These are phyloP conservation scores for Aspergillus japonicus DNA, from an alignment of 2,329 filamentous ascomycete species.

Conservation along the genomic window DNA sequence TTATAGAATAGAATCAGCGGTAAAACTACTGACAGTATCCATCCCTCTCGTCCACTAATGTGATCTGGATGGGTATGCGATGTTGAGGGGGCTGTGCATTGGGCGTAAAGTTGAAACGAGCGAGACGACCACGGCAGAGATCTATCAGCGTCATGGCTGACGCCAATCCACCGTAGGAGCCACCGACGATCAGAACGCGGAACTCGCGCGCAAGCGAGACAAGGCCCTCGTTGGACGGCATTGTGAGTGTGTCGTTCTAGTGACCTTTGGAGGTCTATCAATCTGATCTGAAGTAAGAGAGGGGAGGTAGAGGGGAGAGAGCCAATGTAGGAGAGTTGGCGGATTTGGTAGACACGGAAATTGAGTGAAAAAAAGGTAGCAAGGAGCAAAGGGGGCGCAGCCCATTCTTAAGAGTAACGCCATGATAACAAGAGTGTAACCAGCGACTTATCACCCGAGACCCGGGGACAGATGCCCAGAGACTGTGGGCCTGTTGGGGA, in stretches of 20 bases:
- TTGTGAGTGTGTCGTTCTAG: constrained; percentile 5
- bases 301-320: background rate
- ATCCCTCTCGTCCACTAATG: constrained; percentile 75
- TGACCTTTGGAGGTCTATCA: background rate
- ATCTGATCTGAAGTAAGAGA: background rate
- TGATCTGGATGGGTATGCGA: constrained; percentile 64
- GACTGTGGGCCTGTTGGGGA: constrained; percentile 5
- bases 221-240: constrained; percentile 30
- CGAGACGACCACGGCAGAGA: constrained; percentile 56
- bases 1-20: background rate
- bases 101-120: constrained; percentile 44
- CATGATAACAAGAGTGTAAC: background rate
- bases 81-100: constrained; percentile 28
- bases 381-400: background rate
- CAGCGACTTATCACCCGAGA: constrained; percentile 3
- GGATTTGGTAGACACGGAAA: background rate
- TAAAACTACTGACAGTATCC: constrained; percentile 63
- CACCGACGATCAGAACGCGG: constrained; percentile 66
- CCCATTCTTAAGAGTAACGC: background rate
- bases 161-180: constrained; percentile 70
- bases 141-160: constrained; percentile 67
- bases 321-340: background rate
- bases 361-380: background rate
- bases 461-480: constrained; percentile 2
- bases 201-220: constrained; percentile 29